phyloP scores from a whole-genome alignment of 1,284 basidiomycete species.

The Spongispora temasekensis region DNA sequence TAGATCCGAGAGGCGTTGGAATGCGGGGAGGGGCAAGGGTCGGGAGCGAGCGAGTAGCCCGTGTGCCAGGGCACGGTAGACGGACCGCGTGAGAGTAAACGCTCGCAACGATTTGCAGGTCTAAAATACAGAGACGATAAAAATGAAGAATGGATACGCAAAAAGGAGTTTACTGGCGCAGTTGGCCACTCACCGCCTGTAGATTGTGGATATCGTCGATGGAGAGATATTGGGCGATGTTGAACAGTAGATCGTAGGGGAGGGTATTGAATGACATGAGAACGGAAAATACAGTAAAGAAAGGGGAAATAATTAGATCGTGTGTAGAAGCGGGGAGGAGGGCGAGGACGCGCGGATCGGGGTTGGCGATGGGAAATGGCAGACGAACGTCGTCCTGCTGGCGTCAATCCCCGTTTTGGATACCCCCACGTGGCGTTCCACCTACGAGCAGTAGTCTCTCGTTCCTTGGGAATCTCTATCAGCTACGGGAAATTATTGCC shows the following conservation, averaged over 20 bases:
- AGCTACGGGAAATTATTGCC: too few relatives aligned
- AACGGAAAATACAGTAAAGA: too few relatives aligned
- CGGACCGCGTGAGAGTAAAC: constrained; percentile 61
- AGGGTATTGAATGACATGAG: constrained; percentile 46
- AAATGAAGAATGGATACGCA: not conserved
- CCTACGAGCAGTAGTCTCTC: too few relatives aligned
- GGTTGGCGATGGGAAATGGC: constrained; percentile 17
- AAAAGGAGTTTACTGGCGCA: not conserved
- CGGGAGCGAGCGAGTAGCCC: constrained; percentile 63
- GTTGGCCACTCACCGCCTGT: constrained; percentile 51
- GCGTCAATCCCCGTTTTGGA: constrained; percentile 18
- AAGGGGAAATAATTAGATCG: too few relatives aligned
- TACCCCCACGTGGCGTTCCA: not conserved
- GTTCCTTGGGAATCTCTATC: too few relatives aligned
- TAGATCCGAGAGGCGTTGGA: constrained; percentile 64
- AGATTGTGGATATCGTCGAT: constrained; percentile 57
- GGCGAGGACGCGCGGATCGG: constrained; percentile 12
- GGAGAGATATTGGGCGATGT: constrained; percentile 61
- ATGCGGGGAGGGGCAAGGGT: constrained; percentile 65
- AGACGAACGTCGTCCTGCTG: constrained; percentile 7
- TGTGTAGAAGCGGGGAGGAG: not conserved
- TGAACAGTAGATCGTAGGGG: constrained; percentile 69
- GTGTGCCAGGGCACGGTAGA: constrained; percentile 63
- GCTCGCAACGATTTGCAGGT: constrained; percentile 60
- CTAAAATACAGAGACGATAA: constrained; percentile 35